These are phyloP conservation scores for Geotrichum europaeum DNA, from an alignment of 1,139 yeast genomes.

Conservation along the genomic window DNA sequence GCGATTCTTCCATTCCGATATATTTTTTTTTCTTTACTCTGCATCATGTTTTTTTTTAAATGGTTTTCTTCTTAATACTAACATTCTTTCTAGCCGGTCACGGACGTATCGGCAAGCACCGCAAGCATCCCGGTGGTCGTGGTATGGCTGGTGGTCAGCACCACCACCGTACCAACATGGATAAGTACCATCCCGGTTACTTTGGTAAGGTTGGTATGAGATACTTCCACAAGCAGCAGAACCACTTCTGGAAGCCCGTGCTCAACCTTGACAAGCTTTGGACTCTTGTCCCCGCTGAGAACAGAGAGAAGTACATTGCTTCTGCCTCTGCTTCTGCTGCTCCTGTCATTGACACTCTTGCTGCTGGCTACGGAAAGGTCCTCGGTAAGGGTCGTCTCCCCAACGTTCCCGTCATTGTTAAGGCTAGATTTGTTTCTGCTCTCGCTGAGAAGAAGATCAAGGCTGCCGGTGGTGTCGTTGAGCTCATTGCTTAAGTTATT, in stretches of 20 bases:
- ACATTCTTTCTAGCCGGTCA: constrained; percentile 74
- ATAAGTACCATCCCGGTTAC: constrained; percentile 99
- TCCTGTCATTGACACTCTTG: constrained; percentile 98
- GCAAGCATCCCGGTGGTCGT: constrained; percentile 99
- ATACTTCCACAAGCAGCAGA: constrained; percentile 96
- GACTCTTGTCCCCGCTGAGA: constrained; percentile 91
- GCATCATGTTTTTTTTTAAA: not conserved
- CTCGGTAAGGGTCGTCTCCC: constrained; percentile 99
- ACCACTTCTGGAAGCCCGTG: constrained; percentile 97
- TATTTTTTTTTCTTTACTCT: not conserved
- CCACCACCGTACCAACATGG: constrained; percentile 98
- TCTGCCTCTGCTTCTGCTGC: constrained; percentile 85
- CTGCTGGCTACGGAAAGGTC: constrained; percentile 99
- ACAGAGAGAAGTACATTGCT: constrained; percentile 91
- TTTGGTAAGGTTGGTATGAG: constrained; percentile 99
- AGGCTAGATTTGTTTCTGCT: constrained; percentile 98
- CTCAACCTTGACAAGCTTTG: constrained; percentile 98
- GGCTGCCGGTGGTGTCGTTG: constrained; percentile 99
- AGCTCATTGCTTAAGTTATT: constrained; percentile 81
- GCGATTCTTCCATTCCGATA: not conserved
- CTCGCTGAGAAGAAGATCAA: constrained; percentile 99
- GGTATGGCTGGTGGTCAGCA: constrained; percentile 99
- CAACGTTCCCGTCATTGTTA: constrained; percentile 96
- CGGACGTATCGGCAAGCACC: constrained; percentile 99
- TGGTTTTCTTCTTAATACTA: constrained; percentile 13